A percentile compares a stretch with the other conserved stretches of the same genome.
Evolutionary conservation across 2,329 filamentous ascomycete genomes (phyloP).

Genomic region (Aspergillus brunneoviolaceus): DNA sequence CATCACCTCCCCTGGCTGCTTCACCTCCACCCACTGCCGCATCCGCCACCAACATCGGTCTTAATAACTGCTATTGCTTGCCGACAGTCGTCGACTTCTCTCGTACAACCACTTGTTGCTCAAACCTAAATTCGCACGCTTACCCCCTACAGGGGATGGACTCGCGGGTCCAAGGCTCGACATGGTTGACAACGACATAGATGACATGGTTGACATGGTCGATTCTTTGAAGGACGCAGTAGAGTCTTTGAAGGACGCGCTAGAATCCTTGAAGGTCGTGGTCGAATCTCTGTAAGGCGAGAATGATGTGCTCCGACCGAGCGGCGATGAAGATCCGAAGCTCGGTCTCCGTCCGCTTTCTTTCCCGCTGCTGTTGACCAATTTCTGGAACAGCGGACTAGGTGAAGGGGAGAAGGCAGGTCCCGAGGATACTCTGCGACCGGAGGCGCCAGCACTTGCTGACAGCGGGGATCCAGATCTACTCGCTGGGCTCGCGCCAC

Average conservation of each 20-base stretch:
- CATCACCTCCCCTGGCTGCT: conserved; percentile 10
- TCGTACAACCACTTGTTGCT: conserved; percentile 97
- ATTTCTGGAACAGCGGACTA: conserved; percentile 68
- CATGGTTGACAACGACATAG: conserved; percentile 29
- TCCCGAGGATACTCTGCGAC: conserved; percentile 37
- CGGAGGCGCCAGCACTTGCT: conserved; percentile 35
- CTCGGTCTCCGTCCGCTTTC: conserved; percentile 50
- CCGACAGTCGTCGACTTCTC: conserved; percentile 55
- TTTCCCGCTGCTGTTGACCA: conserved; percentile 49
- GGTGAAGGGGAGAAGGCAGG: conserved; percentile 55
- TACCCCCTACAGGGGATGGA: conserved; percentile 65
- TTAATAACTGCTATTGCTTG: conserved; percentile 39
- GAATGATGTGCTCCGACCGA: conserved; percentile 34
- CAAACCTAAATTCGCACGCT: conserved; percentile 71
- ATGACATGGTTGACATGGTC: conserved; percentile 8
- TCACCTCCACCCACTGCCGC: neutral
- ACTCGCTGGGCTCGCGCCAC: conserved; percentile 42
- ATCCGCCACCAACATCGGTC: conserved; percentile 10
- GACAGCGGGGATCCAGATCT: conserved; percentile 41
- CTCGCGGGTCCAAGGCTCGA: conserved; percentile 60
- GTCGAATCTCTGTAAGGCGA: conserved; percentile 35
- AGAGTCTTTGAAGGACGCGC: neutral
- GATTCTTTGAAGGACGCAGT: neutral
- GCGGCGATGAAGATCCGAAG: conserved; percentile 52
- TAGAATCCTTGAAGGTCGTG: neutral